These are phyloP conservation scores for Ganoderma meredithae DNA, from an alignment of 1,284 basidiomycete species.

Conservation along the genomic window DNA sequence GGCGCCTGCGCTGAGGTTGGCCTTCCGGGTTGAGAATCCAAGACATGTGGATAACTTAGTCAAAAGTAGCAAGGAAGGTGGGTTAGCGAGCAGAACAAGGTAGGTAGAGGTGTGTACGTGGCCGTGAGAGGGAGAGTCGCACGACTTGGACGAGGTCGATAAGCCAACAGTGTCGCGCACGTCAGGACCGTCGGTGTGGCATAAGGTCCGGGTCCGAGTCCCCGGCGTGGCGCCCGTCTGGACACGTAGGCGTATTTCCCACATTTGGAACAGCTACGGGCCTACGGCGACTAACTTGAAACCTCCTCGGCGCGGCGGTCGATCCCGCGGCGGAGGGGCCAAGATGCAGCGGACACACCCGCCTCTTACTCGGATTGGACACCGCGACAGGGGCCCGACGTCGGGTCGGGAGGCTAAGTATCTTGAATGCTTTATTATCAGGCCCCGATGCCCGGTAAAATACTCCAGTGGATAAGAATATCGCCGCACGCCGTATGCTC, in stretches of 20 bases:
- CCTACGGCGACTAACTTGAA: neutral
- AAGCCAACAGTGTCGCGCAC: neutral
- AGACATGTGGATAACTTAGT: constrained; percentile 47
- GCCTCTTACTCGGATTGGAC: neutral
- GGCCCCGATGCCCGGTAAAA: neutral
- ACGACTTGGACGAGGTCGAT: neutral
- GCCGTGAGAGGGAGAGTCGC: neutral
- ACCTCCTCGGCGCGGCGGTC: neutral
- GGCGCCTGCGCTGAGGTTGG: constrained; percentile 44
- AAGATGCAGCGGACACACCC: neutral
- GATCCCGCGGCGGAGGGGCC: neutral
- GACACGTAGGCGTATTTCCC: constrained; percentile 3
- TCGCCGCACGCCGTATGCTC: no score
- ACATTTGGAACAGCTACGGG: neutral
- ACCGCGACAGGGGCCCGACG: neutral
- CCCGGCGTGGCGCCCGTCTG: neutral
- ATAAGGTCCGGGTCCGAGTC: constrained; percentile 16
- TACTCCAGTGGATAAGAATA: neutral
- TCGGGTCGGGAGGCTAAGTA: neutral
- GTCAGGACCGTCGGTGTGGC: neutral
- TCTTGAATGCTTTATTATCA: neutral
- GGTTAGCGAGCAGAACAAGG: constrained; percentile 19
- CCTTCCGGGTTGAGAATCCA: constrained; percentile 61
- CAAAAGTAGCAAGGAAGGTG: constrained; percentile 11
- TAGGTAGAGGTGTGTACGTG: constrained; percentile 6